Base-by-base conservation (phyloP, 1,284 basidiomycete species). In the Ganoderma sinense region DNA sequence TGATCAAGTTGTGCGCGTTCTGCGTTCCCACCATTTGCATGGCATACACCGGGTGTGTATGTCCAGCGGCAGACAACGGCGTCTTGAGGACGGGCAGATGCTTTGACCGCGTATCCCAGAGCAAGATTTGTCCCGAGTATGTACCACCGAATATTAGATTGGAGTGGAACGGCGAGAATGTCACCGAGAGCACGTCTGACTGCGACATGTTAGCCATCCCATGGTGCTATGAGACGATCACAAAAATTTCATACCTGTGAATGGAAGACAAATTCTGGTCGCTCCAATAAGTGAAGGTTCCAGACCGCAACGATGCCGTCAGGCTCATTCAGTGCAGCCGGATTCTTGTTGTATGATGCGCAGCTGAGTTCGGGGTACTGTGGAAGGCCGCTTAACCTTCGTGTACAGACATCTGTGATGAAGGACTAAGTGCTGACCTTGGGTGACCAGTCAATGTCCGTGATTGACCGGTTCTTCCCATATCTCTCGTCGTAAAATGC, bases 91-190 rank as follows among this genome's bases (percentile, higher is more conserved):
- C 96, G 0, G 98, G 97, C 6, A 98, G 84, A 77, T 97, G 95
- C 76, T 97, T 97, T 0, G 97, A 95, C 59, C 97, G 90, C n/a
- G 97, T 99, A 80, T 99, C 97, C 98, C 98, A 99, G 1, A 99
- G 87, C 48, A 99, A 84, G 67, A 99, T 97, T 83, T 99, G 98
- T 10, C 98, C 98, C 36, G 96, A 97, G 80, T 99, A 99, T 14
- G 97, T 98, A 14, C 98, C 98, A 64, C 98, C 98, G 74, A 99
- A 97, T 55, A 99, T 89, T 10, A 99, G 89, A 75, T 98, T 99
- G 0, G 98, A 95, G 80, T 99, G 97, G 82, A 98, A 99, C 0
- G 98, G 97, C 0, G 97, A 98, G 80, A 99, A 99, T 18, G 93
- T 92, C 4, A 98, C 95, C 1, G 97, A 97, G 16, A 99, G 89